These are phyloP conservation scores for Neurospora sp. DNA, from an alignment of 495 filamentous ascomycete genomes.

Conservation along the genomic window DNA sequence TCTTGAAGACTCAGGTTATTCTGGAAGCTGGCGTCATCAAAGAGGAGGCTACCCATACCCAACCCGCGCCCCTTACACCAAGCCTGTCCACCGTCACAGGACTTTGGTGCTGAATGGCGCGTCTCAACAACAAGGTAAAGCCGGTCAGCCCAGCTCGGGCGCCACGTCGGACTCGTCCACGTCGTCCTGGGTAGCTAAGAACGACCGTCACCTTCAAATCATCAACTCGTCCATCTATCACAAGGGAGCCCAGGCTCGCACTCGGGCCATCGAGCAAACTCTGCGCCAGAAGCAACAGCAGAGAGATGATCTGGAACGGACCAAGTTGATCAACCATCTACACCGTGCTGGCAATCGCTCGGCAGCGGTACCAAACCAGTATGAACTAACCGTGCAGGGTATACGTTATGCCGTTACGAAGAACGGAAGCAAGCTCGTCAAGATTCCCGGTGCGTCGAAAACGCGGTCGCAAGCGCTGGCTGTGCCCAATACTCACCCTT, in stretches of 20 bases:
- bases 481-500: conserved; percentile 34
- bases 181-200: conserved; percentile 64
- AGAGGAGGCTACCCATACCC: conserved; percentile 21
- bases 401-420: conserved; percentile 65
- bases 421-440: conserved; percentile 77
- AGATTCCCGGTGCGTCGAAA: conserved; percentile 51
- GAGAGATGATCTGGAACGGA: conserved; percentile 56
- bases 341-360: conserved; percentile 17
- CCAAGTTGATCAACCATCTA: conserved; percentile 40
- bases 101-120: conserved; percentile 59
- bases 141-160: conserved; percentile 18
- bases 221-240: conserved; percentile 81
- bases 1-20: conserved; percentile 14
- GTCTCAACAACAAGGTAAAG: conserved; percentile 12
- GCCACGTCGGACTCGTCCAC: conserved; percentile 29
- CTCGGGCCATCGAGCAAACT: conserved; percentile 66
- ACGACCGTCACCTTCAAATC: conserved; percentile 76
- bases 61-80: conserved; percentile 38
- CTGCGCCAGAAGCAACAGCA: conserved; percentile 48
- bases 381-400: conserved; percentile 67
- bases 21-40: conserved; percentile 18
- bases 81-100: conserved; percentile 53
- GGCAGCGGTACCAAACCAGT: conserved; percentile 19
- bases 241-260: conserved; percentile 57
- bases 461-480: conserved; percentile 1